Evolutionary conservation across 129 eudicot genomes (phyloP), one percentile per base, ranked within the genome.

Genomic region (Tagetes erecta): DNA sequence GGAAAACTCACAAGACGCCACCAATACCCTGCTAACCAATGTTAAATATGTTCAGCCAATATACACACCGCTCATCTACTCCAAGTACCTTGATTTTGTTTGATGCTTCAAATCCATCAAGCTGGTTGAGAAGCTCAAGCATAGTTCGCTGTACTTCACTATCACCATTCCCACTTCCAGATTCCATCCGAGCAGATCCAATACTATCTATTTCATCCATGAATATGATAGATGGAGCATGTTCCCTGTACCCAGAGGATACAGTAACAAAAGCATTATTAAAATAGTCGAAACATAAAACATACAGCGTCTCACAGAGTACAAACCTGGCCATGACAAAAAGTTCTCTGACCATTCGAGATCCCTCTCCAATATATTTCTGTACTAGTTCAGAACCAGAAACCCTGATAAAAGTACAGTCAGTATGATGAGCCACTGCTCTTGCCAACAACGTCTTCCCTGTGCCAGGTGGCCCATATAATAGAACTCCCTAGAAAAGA

Each of bases 321-420:
- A 82, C 89, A 70, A 53, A 92, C 97, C 97, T 92, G 81, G 97
- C 97, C 97, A 92, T 89, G 40, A 92, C 97, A 65, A 92, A 92
- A 63, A 92, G 97, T 78, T 92, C 97, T 81, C 97, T 84, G 53
- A 92, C 97, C 97, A 92, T 92, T 62, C 97, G 80, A 74, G 97
- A 92, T 41, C 97, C 97, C 84, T 92, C 97, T 36, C 97, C 97
- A 65, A 92, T 92, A 75, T 92, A 92, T 81, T 92, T 92, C 68
- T 92, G 97, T 40, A 92, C 97, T 63, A 92, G 67, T 76, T 92
- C 97, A 73, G 97, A 92, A 8, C 97, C 97, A 76, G 97, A 92
- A 33, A 92, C 97, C 77, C 97, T 88, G 59, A 92, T 92, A 73
- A 92, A 86, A 64, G 90, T 86, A 69, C 90, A 82, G 39, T 86